Percentiles rank a stretch among this genome's conserved stretches.
These are phyloP conservation scores for Colletotrichum aenigma DNA, from an alignment of 2,329 filamentous ascomycete genomes.

Conservation along the genomic window DNA sequence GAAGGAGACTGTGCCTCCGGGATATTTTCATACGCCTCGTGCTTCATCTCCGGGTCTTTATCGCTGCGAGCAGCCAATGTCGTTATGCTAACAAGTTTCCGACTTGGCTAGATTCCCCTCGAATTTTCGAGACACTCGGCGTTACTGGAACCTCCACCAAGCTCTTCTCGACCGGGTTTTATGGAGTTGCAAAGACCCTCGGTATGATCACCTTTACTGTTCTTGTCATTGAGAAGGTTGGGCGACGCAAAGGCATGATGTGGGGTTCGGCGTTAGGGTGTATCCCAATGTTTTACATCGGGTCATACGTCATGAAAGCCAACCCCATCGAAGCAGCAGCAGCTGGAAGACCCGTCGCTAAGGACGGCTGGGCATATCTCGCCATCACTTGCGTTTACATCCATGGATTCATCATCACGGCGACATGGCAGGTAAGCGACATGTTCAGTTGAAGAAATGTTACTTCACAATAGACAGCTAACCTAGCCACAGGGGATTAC, in stretches of 20 bases:
- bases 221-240: slow-evolving; percentile 50
- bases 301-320: slow-evolving; percentile 36
- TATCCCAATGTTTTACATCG: slow-evolving; percentile 43
- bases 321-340: slow-evolving; percentile 38
- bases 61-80: too few species aligned
- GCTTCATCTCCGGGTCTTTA: too few species aligned
- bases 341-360: slow-evolving; percentile 36
- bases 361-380: slow-evolving; percentile 38
- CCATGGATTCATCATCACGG: slow-evolving; percentile 41
- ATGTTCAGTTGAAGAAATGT: too few species aligned
- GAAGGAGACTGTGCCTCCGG: too few species aligned
- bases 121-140: slow-evolving; percentile 41
- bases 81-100: rapidly evolving
- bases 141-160: slow-evolving; percentile 18
- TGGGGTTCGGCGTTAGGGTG: slow-evolving; percentile 42
- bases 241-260: slow-evolving; percentile 52
- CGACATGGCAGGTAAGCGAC: slow-evolving; percentile 39
- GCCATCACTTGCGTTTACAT: slow-evolving; percentile 51
- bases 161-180: slow-evolving; percentile 43
- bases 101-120: slow-evolving; percentile 13
- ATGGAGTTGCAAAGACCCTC: slow-evolving; percentile 40
- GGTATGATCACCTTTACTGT: slow-evolving; percentile 42
- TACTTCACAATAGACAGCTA: neutral
- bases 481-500: slow-evolving; percentile 40
- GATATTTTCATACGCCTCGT: too few species aligned